phyloP scores from a whole-genome alignment of 2,329 filamentous ascomycete genomes.

The Stemphylium lycopersici region DNA sequence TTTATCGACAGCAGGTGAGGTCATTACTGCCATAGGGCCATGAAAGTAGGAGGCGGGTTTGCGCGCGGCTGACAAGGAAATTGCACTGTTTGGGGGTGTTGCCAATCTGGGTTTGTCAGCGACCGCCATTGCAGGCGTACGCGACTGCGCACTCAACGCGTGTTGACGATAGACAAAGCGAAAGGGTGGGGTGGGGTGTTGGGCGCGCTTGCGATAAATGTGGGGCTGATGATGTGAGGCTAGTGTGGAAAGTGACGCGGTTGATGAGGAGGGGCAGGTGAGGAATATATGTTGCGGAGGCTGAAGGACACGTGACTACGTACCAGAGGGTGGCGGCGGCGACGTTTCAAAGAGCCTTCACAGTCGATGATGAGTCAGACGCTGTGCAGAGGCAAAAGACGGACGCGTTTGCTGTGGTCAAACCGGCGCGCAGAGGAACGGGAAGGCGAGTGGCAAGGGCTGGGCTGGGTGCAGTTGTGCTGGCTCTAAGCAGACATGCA shows the following conservation, averaged over 20 bases:
- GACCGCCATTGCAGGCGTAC: conserved; percentile 18
- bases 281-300: conserved; percentile 32
- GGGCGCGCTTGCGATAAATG: conserved; percentile 21
- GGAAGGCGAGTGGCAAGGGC: conserved; percentile 4
- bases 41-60: conserved; percentile 34
- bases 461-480: conserved; percentile 25
- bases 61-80: conserved; percentile 27
- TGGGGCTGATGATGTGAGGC: conserved; percentile 24
- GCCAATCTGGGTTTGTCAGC: conserved; percentile 24
- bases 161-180: conserved; percentile 14
- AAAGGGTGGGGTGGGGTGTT: conserved; percentile 3
- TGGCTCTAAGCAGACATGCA: conserved; percentile 15
- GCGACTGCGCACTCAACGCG: conserved; percentile 27
- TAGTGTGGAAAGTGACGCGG: conserved; percentile 22
- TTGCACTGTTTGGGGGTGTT: conserved; percentile 14
- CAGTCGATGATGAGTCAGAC: conserved; percentile 38
- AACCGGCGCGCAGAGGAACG: conserved; percentile 24
- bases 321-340: conserved; percentile 38
- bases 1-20: conserved; percentile 46
- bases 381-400: conserved; percentile 14
- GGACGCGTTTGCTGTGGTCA: conserved; percentile 33
- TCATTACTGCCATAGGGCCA: conserved; percentile 52
- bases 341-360: conserved; percentile 21
- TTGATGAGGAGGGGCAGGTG: conserved; percentile 13
- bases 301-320: conserved; percentile 46